Evolutionary conservation across 352 stramenopile genomes (phyloP), one percentile per base, ranked within the genome.

Genomic region (Halophytophthora batemanensis): DNA sequence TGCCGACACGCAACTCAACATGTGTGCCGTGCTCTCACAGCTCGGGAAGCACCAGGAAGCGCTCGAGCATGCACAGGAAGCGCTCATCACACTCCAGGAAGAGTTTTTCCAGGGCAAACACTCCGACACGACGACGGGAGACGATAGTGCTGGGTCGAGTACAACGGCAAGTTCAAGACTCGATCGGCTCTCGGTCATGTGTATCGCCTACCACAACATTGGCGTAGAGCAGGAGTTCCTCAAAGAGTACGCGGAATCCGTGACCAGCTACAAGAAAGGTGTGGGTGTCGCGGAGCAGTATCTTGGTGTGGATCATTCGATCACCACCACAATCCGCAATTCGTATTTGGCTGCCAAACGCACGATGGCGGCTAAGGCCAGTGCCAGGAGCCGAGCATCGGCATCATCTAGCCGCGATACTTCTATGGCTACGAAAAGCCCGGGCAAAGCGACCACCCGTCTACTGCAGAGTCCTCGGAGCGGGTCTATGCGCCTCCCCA

Each of bases 201-300:
- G 85, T 43, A 97, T 98, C 47, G 89, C 91, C 12, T 97, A 98
- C 61, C 92, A 98, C 63, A 98, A 98, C 56, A 87, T 98, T 47
- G 93, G 90, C 23, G 93, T 98, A 10, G 93, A 98, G 71, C 85
- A 96, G 48, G 93, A 98, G 55, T 97, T 96, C 50, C 62, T 97
- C 2, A 95, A 97, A 41, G 79, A 93, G 45, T 97, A 84, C 46
- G 71, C 86, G 36, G 69, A 90, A 45, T 85, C 70, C 21, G 67
- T 97, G 11, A 45, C 73, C n/a, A 95, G 81, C 50, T 98, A 98
- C 74, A 83, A 89, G 41, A 97, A 96, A 49, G 93, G 90, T 11
- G 82, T 97, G 6, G 84, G 95, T 21, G 66, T 97, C 12, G 82
- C 87, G 2, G 85, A 96, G 56, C 73, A 87, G 44, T 96, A 96